A percentile compares a stretch with the other conserved stretches of the same genome.
Evolutionary conservation across 2,329 filamentous ascomycete species (phyloP).

Genomic region (Dactylellina drechsleri): DNA sequence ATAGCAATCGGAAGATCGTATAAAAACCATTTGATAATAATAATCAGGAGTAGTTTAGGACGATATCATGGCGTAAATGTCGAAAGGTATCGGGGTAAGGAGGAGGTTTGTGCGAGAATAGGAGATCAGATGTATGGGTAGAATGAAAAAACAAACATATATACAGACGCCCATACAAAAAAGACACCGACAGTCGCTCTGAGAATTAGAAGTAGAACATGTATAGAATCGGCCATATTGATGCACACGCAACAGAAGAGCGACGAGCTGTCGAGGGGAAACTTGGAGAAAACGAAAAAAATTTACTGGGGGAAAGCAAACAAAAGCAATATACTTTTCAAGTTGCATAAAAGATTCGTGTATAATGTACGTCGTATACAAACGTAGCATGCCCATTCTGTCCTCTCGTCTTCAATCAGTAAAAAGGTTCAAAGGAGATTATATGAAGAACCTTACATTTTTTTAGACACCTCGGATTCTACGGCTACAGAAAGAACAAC

Average conservation of each 20-base stretch:
- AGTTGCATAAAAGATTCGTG: not conserved
- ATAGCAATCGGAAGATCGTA: not conserved
- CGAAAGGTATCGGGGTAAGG: not conserved
- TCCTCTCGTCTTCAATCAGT: not conserved
- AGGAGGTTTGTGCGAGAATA: not conserved
- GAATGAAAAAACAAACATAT: too few species aligned
- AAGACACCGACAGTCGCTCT: conserved; percentile 39
- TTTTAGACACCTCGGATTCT: conserved; percentile 42
- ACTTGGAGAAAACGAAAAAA: not conserved
- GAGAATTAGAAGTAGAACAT: not conserved
- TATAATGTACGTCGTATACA: not conserved
- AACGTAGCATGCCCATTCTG: not conserved
- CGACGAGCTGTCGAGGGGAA: too few species aligned
- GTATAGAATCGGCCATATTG: conserved; percentile 10
- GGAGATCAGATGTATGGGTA: not conserved
- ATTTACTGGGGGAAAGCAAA: not conserved
- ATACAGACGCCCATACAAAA: conserved; percentile 5
- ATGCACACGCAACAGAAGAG: not conserved
- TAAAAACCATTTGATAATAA: too few species aligned
- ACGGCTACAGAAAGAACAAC: conserved; percentile 51
- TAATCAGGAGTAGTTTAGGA: too few species aligned
- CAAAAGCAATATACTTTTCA: not conserved
- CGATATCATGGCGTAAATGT: not conserved
- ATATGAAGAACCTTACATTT: not conserved
- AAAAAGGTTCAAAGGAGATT: not conserved